Evolutionary conservation across 2,329 filamentous ascomycete genomes (phyloP).

Genomic region (Harringtonia lauricola): DNA sequence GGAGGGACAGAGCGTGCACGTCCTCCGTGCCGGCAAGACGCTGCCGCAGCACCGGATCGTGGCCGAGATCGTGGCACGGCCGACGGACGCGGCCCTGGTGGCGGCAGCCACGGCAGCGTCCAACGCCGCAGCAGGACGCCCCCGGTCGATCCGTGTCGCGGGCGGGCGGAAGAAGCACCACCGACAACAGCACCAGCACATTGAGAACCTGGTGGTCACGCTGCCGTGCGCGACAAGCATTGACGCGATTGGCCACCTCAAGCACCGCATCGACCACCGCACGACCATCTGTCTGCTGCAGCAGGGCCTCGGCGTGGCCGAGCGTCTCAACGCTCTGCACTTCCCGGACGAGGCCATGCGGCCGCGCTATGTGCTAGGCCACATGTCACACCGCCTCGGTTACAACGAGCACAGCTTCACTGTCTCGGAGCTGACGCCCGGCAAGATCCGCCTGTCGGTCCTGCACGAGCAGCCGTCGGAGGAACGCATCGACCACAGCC

Average conservation of each 20-base stretch:
- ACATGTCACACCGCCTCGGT: conserved; percentile 37
- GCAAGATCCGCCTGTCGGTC: conserved; percentile 24
- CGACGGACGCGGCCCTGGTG: neutral
- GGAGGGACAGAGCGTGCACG: conserved; percentile 10
- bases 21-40: conserved; percentile 1
- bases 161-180: no score
- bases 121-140: no score
- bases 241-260: conserved; percentile 14
- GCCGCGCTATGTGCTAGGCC: conserved; percentile 68
- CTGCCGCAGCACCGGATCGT: conserved; percentile 9
- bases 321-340: conserved; percentile 59
- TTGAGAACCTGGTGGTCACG: conserved; percentile 21
- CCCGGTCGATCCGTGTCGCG: no score
- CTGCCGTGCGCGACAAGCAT: conserved; percentile 16
- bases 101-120: neutral
- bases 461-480: neutral
- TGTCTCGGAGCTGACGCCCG: conserved; percentile 18
- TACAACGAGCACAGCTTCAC: conserved; percentile 14
- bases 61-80: conserved; percentile 13
- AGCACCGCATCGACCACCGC: conserved; percentile 19
- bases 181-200: conserved; percentile 7
- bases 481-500: neutral
- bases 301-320: conserved; percentile 63
- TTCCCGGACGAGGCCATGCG: conserved; percentile 55
- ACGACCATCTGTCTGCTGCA: conserved; percentile 24